These are phyloP conservation scores for Acanthamoeba culbertsoni DNA, from an alignment of 208 protist genomes.

Conservation along the genomic window DNA sequence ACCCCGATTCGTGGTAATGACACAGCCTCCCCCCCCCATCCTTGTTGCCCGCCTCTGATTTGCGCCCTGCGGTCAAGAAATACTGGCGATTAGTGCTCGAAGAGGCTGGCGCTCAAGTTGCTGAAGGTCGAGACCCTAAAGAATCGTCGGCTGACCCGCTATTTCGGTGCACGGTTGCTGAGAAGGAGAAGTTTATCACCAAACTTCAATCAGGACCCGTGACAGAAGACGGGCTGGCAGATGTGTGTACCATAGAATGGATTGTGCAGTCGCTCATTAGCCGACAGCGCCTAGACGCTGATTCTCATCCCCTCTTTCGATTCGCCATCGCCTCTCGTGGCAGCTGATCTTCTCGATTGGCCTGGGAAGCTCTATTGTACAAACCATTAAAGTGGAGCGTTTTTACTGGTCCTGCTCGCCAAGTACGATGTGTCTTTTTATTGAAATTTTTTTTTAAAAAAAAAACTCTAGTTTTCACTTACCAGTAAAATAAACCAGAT, in stretches of 20 bases:
- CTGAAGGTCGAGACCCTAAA: background rate
- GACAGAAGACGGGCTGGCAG: background rate
- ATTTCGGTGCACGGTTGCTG: background rate
- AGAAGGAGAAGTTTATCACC: background rate
- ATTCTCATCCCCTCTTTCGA: background rate
- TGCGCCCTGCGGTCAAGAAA: background rate
- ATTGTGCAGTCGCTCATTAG: slow-evolving; percentile 43
- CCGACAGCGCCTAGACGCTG: background rate
- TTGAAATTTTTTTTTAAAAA: too few species aligned
- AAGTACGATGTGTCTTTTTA: too few species aligned
- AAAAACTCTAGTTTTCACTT: too few species aligned
- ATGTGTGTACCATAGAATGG: slow-evolving; percentile 20
- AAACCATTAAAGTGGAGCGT: too few species aligned
- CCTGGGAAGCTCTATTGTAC: too few species aligned
- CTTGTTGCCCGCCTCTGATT: background rate
- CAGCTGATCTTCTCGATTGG: too few species aligned
- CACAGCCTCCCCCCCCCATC: background rate
- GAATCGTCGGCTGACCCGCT: background rate
- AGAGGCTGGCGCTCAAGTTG: background rate
- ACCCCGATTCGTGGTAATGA: background rate
- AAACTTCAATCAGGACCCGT: background rate
- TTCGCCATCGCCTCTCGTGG: too few species aligned
- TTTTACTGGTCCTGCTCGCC: too few species aligned
- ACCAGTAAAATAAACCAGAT: too few species aligned
- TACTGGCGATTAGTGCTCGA: slow-evolving; percentile 37